Conservation (phyloP, 23 red algal genomes). For the Agarophyton chilense region DNA sequence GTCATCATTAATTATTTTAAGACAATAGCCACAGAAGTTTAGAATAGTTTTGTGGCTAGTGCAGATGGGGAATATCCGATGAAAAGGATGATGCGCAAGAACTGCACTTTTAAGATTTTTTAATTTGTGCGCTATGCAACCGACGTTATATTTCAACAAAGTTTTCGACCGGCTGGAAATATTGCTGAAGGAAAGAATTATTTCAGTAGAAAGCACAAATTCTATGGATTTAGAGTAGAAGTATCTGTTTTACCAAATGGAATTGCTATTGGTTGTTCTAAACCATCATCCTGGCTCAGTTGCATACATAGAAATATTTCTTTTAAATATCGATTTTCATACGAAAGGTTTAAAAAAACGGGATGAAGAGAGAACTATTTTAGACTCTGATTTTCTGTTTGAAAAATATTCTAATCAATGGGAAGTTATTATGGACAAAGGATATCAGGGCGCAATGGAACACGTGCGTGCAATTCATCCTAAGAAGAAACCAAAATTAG, state of each 20-base stretch:
- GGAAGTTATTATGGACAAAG: too few relatives aligned
- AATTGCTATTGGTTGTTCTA: too few relatives aligned
- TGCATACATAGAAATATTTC: conserved; percentile 15
- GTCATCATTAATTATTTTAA: background rate
- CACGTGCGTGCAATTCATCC: conserved; percentile 6
- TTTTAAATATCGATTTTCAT: too few relatives aligned
- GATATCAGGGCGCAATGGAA: conserved; percentile 9
- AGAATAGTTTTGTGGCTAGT: background rate
- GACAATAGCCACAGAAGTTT: background rate
- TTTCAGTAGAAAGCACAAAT: conserved; percentile 18
- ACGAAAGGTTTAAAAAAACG: background rate
- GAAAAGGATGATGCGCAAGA: background rate
- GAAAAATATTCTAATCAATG: conserved; percentile 1
- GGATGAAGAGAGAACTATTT: background rate
- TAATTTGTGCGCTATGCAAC: conserved; percentile 15
- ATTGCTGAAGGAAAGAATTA: background rate
- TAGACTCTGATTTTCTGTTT: background rate
- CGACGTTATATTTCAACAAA: background rate
- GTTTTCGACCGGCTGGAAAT: background rate
- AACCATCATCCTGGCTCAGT: background rate
- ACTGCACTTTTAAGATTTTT: background rate
- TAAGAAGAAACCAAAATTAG: too few relatives aligned
- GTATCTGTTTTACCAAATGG: background rate
- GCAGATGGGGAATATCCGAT: background rate
- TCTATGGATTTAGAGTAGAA: conserved; percentile 33